phyloP scores from a whole-genome alignment of 305 asterid genomes.

The Caryopteris hybrid region DNA sequence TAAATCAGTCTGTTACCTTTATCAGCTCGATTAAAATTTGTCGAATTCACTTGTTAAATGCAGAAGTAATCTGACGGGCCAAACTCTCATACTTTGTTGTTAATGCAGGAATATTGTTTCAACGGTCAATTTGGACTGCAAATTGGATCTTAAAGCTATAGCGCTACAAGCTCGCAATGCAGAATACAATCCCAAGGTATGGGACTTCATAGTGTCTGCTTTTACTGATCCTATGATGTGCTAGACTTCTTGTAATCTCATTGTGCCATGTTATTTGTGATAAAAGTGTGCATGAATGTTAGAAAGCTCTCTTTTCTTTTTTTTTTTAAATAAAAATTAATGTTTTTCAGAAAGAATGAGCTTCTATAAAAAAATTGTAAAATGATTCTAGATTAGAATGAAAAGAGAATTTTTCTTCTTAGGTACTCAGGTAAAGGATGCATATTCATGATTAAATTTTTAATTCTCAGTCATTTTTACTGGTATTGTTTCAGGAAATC shows the following conservation, averaged over 20 bases:
- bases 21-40: not conserved
- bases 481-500: not conserved
- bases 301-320: too few species aligned
- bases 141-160: conserved; percentile 74
- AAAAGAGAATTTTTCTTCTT: not conserved
- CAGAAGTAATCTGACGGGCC: not conserved
- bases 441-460: not conserved
- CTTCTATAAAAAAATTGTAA: not conserved
- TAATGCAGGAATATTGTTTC: conserved; percentile 67
- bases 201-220: not conserved
- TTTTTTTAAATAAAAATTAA: too few species aligned
- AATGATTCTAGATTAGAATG: not conserved
- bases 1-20: not conserved
- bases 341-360: too few species aligned
- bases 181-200: conserved; percentile 77
- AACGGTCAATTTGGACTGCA: conserved; percentile 78
- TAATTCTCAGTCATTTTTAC: not conserved
- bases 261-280: not conserved
- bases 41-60: not conserved
- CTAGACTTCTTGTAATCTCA: not conserved
- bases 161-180: conserved; percentile 86
- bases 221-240: not conserved
- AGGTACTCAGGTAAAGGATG: not conserved
- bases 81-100: not conserved
- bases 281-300: too few species aligned